Conservation (phyloP, 2,329 filamentous ascomycete genomes). For the Mollisia scopiformis region DNA sequence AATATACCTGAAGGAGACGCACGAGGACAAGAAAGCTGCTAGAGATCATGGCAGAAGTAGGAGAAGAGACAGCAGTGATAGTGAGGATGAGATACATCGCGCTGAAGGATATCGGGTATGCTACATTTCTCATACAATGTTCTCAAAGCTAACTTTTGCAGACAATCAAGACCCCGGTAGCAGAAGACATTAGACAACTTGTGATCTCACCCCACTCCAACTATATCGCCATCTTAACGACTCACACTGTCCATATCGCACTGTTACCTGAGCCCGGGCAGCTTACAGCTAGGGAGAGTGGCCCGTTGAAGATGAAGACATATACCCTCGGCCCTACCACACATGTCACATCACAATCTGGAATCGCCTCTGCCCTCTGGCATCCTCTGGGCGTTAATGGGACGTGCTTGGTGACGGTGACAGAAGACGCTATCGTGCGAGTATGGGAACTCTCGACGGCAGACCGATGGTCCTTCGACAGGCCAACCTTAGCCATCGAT, state of each 20-base stretch:
- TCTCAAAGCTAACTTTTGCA: slow-evolving; percentile 41
- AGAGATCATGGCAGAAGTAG: slow-evolving; percentile 23
- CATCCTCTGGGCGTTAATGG: slow-evolving; percentile 87
- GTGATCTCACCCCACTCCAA: slow-evolving; percentile 80
- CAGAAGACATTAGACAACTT: slow-evolving; percentile 83
- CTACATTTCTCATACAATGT: slow-evolving; percentile 25
- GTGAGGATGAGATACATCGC: slow-evolving; percentile 36
- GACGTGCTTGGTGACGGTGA: slow-evolving; percentile 84
- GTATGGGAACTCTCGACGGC: slow-evolving; percentile 88
- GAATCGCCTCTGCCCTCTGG: slow-evolving; percentile 83
- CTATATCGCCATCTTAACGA: slow-evolving; percentile 83
- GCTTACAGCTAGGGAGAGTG: slow-evolving; percentile 68
- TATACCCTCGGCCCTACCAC: slow-evolving; percentile 92
- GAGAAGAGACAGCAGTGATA: slow-evolving; percentile 17
- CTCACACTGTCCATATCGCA: slow-evolving; percentile 85
- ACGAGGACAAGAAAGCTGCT: slow-evolving; percentile 43
- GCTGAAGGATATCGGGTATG: slow-evolving; percentile 53
- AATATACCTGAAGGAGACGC: slow-evolving; percentile 71
- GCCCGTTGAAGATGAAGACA: slow-evolving; percentile 77
- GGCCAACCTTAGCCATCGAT: slow-evolving; percentile 82
- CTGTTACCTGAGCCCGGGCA: slow-evolving; percentile 82
- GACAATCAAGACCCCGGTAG: slow-evolving; percentile 77
- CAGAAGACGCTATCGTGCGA: slow-evolving; percentile 83
- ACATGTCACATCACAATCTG: slow-evolving; percentile 83
- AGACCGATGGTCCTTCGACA: slow-evolving; percentile 85